Evolutionary conservation across 2,329 filamentous ascomycete species (phyloP), one percentile per base, ranked within the genome.

Genomic region (Celoporthe dispersa): DNA sequence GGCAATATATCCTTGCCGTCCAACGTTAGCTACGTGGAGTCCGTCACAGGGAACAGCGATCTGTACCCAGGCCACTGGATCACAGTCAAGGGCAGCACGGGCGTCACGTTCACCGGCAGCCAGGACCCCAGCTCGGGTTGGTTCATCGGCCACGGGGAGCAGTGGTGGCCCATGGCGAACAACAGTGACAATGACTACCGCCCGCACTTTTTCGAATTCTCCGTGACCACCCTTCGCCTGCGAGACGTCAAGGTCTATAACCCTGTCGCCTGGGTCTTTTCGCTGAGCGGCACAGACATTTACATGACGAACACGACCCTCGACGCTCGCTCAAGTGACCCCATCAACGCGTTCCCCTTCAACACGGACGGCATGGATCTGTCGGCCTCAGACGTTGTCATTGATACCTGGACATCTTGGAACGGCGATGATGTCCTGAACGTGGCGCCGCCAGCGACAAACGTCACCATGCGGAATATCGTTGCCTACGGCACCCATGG

Each of bases 321-420:
- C 31, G 73, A 75, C 51, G 73, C 74, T 1, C 64, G 70, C 22
- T 75, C 74, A 0, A 55, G 68, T 22, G 68, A 69, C 22, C 41
- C 62, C 14, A 39, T 69, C 53, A 66, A 72, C 16, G 71, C 71
- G 0, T 75, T 74, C 55, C 73, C 73, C 7, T 74, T 75, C 66
- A 75, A 75, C 68, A 74, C 74, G 68, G 73, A 74, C 25, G 74
- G 74, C n/a, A 71, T 75, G 25, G 74, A 75, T 61, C 64, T 72
- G 55, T 73, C 70, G 1, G 74, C 70, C 7, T 73, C 69, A 35
- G 68, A 74, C 62, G 72, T 73, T 25, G 71, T 75, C 41, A 71
- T 75, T 39, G 73, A 74, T 14, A 71, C 72, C 37, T 74, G 73
- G 69, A 71, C 68, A 9, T 71, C 69, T n/a, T 73, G 72, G 65